Evolutionary conservation across 345 rosid species (phyloP), one percentile per base, ranked within the genome.

Genomic region (Moringa oleifera): DNA sequence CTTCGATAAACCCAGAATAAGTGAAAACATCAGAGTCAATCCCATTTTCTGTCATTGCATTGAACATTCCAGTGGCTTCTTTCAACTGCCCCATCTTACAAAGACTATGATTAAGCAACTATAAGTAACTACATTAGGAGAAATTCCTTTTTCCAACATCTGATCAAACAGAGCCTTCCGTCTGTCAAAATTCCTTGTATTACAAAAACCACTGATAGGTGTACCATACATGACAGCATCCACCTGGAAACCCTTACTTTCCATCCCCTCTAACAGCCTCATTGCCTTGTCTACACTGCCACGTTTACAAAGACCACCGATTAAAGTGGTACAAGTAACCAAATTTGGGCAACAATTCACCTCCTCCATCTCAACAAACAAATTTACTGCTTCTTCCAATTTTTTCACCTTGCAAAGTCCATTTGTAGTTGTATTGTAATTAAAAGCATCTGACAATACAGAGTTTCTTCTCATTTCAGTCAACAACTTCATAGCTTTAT

Each of bases 291-390:
- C 91, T 62, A 75, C 77, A 64, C 68, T 73, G 28, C 85, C 87
- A 46, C 57, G 76, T 70, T 77, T 81, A 45, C 87, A 81, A 59
- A 88, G 81, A 10, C 85, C 89, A 68, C 83, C 71, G 61, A 88
- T 78, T 63, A 88, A 62, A 57, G 71, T 78, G 51, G 76, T 37
- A 50, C 79, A 81, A 28, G 86, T 81, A 31, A 77, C 65, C 33
- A 63, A 50, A 73, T 70, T 73, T 18, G 85, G 79, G 20, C 63
- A 62, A 61, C 80, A 74, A 63, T 65, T 65, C n/a, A 21, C 61
- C 22, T 21, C 45, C 75, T 80, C 72, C 91, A 85, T 80, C 55
- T 77, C 85, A 16, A 58, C 61, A 1, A 78, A 78, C 62, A 84
- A 57, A 13, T 24, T 20, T 58, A 68, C 61, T 0, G 88, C 88